Evolutionary conservation across 1,139 yeast genomes (phyloP).

Genomic region (Protomyces macrosporus): DNA sequence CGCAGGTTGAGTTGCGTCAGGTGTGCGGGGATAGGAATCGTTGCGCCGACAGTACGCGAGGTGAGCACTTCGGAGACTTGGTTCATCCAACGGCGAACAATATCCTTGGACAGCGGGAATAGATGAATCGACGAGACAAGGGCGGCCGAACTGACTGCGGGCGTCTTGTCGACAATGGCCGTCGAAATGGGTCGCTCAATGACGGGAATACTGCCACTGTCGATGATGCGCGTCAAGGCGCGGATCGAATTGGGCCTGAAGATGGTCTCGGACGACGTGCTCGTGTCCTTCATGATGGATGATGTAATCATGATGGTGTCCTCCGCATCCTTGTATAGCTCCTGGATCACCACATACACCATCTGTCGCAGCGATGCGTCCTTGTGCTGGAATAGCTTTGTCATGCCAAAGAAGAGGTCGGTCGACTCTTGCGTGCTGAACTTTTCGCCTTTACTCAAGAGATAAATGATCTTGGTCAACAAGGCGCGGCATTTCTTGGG

Average conservation of each 20-base stretch:
- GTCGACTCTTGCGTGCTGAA: slow-evolving; percentile 91
- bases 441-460: slow-evolving; percentile 51
- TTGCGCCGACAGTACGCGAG: slow-evolving; percentile 48
- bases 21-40: slow-evolving; percentile 25
- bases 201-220: slow-evolving; percentile 70
- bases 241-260: slow-evolving; percentile 94
- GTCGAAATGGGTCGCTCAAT: slow-evolving; percentile 90
- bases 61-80: slow-evolving; percentile 85
- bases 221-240: slow-evolving; percentile 82
- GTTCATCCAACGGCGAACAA: slow-evolving; percentile 86
- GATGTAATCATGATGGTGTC: slow-evolving; percentile 97
- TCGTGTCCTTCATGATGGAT: slow-evolving; percentile 95
- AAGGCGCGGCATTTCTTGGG: slow-evolving; percentile 79
- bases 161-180: slow-evolving; percentile 86
- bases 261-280: slow-evolving; percentile 68
- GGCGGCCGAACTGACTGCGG: slow-evolving; percentile 86
- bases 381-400: slow-evolving; percentile 90
- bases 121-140: slow-evolving; percentile 84
- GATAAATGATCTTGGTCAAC: slow-evolving; percentile 59
- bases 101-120: slow-evolving; percentile 82
- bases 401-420: slow-evolving; percentile 83
- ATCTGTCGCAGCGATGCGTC: slow-evolving; percentile 84
- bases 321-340: slow-evolving; percentile 73
- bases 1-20: slow-evolving; percentile 25
- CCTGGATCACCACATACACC: slow-evolving; percentile 91